Conservation (phyloP, 192 early-diverging fungal species). For the Linnemannia schmuckeri region DNA sequence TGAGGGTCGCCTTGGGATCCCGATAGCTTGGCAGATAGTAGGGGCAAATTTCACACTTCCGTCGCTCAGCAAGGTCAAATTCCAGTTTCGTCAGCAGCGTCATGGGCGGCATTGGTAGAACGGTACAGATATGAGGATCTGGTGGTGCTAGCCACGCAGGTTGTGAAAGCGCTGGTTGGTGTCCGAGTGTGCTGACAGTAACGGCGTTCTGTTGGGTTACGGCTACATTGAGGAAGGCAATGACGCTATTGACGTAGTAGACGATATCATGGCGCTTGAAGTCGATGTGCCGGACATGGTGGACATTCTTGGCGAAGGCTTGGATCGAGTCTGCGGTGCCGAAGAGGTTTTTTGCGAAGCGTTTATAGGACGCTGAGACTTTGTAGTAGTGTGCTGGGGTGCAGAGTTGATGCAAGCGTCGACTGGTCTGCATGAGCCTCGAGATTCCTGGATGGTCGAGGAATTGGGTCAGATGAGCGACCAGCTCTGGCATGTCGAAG, state of each 20-base stretch:
- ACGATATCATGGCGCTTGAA: not conserved
- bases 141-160: not conserved
- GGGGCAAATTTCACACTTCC: not conserved
- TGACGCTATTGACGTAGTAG: not conserved
- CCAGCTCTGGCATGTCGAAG: not conserved
- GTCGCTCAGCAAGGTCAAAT: not conserved
- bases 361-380: not conserved
- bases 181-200: not conserved
- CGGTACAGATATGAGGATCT: not conserved
- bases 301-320: not conserved
- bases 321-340: not conserved
- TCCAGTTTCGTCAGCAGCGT: not conserved
- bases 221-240: not conserved
- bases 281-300: not conserved
- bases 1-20: not conserved
- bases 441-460: not conserved
- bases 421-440: not conserved
- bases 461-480: not conserved
- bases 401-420: not conserved
- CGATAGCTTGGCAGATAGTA: not conserved
- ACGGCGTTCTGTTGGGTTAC: not conserved
- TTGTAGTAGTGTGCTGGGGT: not conserved
- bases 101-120: not conserved
- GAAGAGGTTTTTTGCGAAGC: not conserved
- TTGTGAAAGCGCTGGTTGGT: not conserved